A percentile compares a stretch with the other conserved stretches of the same genome.
Evolutionary conservation across 345 rosid genomes (phyloP).

Genomic region (Eucalyptus tenuipes): DNA sequence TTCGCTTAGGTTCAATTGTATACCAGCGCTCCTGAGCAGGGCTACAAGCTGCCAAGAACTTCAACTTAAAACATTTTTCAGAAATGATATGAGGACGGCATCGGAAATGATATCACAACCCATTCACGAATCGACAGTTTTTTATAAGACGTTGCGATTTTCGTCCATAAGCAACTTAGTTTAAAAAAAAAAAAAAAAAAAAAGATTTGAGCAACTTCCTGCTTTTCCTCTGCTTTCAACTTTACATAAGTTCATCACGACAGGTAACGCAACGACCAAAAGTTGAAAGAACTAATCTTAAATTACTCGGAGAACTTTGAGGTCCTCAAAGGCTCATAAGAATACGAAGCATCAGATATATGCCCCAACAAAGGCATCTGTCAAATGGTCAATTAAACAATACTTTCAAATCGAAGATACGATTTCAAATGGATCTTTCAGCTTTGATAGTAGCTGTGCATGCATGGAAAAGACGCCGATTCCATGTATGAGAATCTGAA

Average conservation of each 20-base stretch:
- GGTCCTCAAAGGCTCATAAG: neutral
- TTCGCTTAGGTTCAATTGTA: neutral
- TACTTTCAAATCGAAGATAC: neutral
- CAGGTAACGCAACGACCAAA: neutral
- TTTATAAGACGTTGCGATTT: neutral
- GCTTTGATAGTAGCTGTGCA: neutral
- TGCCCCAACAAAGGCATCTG: neutral
- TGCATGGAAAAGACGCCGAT: neutral
- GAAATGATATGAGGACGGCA: neutral
- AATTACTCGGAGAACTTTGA: neutral
- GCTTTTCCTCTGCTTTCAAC: neutral
- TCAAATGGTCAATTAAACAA: neutral
- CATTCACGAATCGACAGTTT: neutral
- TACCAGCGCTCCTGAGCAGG: neutral
- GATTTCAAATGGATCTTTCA: neutral
- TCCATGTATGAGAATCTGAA: neutral
- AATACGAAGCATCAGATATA: neutral
- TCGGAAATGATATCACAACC: neutral
- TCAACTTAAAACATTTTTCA: neutral
- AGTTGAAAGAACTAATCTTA: neutral
- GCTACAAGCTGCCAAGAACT: neutral
- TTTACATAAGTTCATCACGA: neutral
- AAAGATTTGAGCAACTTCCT: neutral
- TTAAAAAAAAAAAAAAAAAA: no score
- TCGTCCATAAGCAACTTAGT: neutral